Evolutionary conservation across 2,329 filamentous ascomycete species (phyloP).

Genomic region (Stylonectria norvegica): DNA sequence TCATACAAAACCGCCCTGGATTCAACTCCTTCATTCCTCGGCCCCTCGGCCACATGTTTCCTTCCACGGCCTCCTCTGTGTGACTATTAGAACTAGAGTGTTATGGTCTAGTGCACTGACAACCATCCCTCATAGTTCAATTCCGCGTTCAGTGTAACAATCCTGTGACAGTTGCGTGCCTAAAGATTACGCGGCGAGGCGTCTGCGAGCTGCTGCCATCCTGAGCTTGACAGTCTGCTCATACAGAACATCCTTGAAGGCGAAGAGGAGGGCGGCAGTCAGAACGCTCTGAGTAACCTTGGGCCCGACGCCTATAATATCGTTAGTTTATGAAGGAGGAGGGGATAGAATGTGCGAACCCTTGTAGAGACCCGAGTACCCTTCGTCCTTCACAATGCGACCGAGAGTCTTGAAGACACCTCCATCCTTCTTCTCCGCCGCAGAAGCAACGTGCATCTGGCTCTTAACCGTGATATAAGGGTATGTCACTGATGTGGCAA

Average conservation of each 20-base stretch:
- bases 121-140: too few relatives aligned
- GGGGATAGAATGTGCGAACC: slow-evolving; percentile 50
- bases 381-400: slow-evolving; percentile 81
- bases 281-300: slow-evolving; percentile 97
- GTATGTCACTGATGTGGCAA: slow-evolving; percentile 92
- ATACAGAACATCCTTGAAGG: slow-evolving; percentile 96
- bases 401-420: slow-evolving; percentile 75
- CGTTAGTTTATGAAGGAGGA: slow-evolving; percentile 9
- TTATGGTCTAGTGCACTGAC: too few relatives aligned
- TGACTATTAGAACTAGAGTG: too few relatives aligned
- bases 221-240: slow-evolving; percentile 71
- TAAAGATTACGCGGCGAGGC: slow-evolving; percentile 34
- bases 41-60: too few relatives aligned
- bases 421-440: slow-evolving; percentile 72
- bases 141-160: slow-evolving; percentile 9
- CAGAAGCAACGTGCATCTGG: slow-evolving; percentile 86
- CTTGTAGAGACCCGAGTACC: slow-evolving; percentile 89
- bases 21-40: too few relatives aligned
- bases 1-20: too few relatives aligned
- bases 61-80: too few relatives aligned
- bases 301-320: slow-evolving; percentile 73
- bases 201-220: slow-evolving; percentile 40
- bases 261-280: slow-evolving; percentile 93
- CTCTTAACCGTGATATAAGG: slow-evolving; percentile 99
- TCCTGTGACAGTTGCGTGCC: slow-evolving; percentile 1